Evolutionary conservation across 208 protist species (phyloP).

Genomic region (Leishmania aethiopica): DNA sequence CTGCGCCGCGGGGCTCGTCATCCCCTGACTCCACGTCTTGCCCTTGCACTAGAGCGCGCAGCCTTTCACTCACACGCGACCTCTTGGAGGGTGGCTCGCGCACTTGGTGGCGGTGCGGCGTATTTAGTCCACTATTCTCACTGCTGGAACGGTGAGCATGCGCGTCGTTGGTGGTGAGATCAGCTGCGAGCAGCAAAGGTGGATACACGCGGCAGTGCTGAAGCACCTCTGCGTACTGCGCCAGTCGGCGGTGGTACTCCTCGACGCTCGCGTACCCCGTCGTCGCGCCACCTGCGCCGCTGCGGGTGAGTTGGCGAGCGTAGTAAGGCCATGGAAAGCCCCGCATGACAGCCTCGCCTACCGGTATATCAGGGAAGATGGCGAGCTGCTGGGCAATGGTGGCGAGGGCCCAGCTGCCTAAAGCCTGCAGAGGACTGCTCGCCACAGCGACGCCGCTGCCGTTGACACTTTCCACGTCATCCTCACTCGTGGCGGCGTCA

Average conservation of each 20-base stretch:
- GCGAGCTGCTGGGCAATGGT: slow-evolving; percentile 41
- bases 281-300: slow-evolving; percentile 33
- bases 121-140: not conserved
- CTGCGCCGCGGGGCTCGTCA: slow-evolving; percentile 16
- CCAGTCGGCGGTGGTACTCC: slow-evolving; percentile 24
- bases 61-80: slow-evolving; percentile 14
- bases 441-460: not conserved
- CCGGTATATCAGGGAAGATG: slow-evolving; percentile 61
- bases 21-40: slow-evolving; percentile 6
- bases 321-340: slow-evolving; percentile 67
- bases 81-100: slow-evolving; percentile 7
- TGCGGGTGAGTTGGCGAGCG: slow-evolving; percentile 49
- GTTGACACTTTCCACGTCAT: not conserved
- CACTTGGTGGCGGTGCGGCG: not conserved
- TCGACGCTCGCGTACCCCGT: slow-evolving; percentile 33
- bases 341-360: slow-evolving; percentile 54
- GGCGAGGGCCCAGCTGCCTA: slow-evolving; percentile 70
- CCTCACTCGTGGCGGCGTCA: not conserved
- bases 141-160: not conserved
- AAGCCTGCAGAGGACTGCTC: slow-evolving; percentile 35
- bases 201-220: slow-evolving; percentile 26
- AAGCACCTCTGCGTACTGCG: slow-evolving; percentile 39
- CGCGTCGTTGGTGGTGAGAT: not conserved
- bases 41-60: slow-evolving; percentile 21
- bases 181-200: slow-evolving; percentile 24